Base-by-base conservation (phyloP, 148 eudicot genomes). In the Arbutus unedo region DNA sequence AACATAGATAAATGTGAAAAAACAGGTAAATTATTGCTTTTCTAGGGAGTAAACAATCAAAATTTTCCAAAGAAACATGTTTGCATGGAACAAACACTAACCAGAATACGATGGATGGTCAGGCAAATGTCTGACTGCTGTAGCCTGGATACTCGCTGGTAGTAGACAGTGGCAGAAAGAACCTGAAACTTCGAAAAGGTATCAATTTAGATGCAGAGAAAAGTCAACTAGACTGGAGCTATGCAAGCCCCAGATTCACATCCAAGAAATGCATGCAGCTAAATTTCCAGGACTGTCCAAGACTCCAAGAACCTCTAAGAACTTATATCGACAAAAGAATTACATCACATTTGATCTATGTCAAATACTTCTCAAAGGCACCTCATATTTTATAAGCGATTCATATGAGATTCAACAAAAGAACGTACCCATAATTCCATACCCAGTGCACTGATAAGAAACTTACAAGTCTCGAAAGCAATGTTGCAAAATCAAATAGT, bases 161-260 rank as follows among this genome's bases (percentile, higher is more conserved):
- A 92, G 88, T 81, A 95, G 79, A 87, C 96, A 93, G 68, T 90
- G 87, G 88, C 92, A 95, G 87, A 89, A 91, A 73, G 98, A 91
- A 87, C 95, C 98, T 93, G 94, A 81, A 84, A 81, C 86, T 81
- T 67, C 82, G 85, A 80, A 82, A 77, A 45, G 76, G 56, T 45
- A 45, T 74, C 79, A 54, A 50, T 79, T 89, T 53, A 83, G 84
- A 87, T 71, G 70, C n/a, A 5, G 3, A 51, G 23, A 76, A 62
- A 75, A 74, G 47, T 14, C 50, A 18, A 68, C 38, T 38, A 71
- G 16, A 43, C 0, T 9, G 6, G 38, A 25, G 11, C 76, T 13
- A 50, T 4, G 0, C 53, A 15, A 64, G n/a, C 43, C 72, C 81
- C 38, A 60, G 14, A 45, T 50, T 53, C 56, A 53, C 68, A 55